Evolutionary conservation across 2,329 filamentous ascomycete species (phyloP).

Genomic region (Sporothrix euskadiensis): DNA sequence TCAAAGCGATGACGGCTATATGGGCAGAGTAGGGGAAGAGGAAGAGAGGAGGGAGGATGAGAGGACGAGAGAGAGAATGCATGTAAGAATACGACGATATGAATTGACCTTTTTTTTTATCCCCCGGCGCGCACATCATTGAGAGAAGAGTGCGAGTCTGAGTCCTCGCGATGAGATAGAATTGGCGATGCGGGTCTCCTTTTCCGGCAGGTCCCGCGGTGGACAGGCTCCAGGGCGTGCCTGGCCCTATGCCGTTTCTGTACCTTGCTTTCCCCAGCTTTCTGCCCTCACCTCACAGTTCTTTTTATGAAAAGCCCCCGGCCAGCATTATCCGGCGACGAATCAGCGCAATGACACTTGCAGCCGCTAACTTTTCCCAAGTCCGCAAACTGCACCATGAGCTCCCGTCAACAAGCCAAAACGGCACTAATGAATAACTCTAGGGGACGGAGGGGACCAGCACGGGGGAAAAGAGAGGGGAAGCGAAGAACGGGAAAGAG

Average conservation of each 20-base stretch:
- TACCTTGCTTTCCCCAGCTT: too few species aligned
- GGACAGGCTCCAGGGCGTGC: not conserved
- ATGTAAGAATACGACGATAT: not conserved
- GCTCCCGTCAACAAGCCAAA: not conserved
- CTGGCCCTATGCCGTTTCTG: too few species aligned
- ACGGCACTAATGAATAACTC: conserved; percentile 17
- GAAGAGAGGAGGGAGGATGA: not conserved
- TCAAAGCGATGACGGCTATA: conserved; percentile 44
- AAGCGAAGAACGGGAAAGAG: too few species aligned
- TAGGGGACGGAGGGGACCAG: not conserved
- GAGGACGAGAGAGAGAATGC: not conserved
- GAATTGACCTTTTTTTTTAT: not conserved
- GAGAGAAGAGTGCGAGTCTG: not conserved
- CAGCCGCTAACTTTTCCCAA: not conserved
- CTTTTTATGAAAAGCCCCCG: not conserved
- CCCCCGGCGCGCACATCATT: too few species aligned
- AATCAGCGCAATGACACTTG: not conserved
- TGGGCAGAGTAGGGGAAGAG: conserved; percentile 34
- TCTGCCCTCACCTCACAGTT: too few species aligned
- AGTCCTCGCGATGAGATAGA: not conserved
- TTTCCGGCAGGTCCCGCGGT: not conserved
- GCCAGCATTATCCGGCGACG: conserved; percentile 21
- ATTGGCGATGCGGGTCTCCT: conserved; percentile 4
- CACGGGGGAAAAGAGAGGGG: not conserved
- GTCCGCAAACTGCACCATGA: not conserved